Evolutionary conservation across 176 grass and related monocot genomes (phyloP).

Genomic region (Triticum urartu): DNA sequence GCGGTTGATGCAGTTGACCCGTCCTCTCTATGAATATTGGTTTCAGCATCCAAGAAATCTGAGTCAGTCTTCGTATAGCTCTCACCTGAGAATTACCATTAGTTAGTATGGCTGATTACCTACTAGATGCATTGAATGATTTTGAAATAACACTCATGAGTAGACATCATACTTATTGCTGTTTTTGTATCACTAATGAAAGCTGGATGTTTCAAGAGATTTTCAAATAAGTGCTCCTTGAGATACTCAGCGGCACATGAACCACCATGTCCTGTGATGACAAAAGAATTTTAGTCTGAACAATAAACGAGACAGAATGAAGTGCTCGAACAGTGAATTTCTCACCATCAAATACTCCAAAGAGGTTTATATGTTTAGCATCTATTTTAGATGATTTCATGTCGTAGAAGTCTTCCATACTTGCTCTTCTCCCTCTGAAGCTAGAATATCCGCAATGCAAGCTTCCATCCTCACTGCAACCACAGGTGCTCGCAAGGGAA

Average conservation of each 20-base stretch:
- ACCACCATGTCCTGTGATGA: constrained; percentile 78
- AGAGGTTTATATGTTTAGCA: constrained; percentile 61
- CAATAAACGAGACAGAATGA: not conserved
- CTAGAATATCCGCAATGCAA: constrained; percentile 80
- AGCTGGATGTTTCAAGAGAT: constrained; percentile 69
- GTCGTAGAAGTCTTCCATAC: constrained; percentile 83
- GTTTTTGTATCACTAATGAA: constrained; percentile 77
- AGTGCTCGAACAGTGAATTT: constrained; percentile 8
- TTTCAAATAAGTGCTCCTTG: constrained; percentile 78
- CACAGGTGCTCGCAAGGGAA: constrained; percentile 36
- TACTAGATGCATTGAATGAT: constrained; percentile 3
- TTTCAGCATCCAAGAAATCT: constrained; percentile 71
- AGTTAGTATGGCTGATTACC: constrained; percentile 11
- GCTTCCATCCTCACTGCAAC: constrained; percentile 68
- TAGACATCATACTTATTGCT: constrained; percentile 68
- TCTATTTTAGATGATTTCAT: constrained; percentile 56
- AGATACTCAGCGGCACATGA: constrained; percentile 72
- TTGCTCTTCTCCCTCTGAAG: constrained; percentile 75
- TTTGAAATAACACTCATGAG: constrained; percentile 10
- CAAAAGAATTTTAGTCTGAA: constrained; percentile 27
- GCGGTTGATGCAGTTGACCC: constrained; percentile 89
- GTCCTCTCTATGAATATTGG: constrained; percentile 56
- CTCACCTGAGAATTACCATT: constrained; percentile 65
- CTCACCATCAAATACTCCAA: constrained; percentile 89
- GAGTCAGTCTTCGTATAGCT: constrained; percentile 70